Evolutionary conservation across 108 stramenopile species (phyloP).

Genomic region (Stephanodiscus triporus): DNA sequence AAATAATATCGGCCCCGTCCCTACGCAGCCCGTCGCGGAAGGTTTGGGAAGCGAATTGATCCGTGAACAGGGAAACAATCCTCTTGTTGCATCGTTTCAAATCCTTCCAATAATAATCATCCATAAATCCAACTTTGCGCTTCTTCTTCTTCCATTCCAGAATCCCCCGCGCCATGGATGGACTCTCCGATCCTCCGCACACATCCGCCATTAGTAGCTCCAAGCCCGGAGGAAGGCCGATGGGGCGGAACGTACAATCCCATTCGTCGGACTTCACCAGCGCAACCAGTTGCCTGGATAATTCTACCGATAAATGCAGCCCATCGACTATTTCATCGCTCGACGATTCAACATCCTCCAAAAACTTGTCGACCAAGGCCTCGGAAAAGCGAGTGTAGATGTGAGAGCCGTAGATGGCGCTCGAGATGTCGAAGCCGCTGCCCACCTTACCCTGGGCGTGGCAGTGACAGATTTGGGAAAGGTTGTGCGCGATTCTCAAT

Average conservation of each 20-base stretch:
- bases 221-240: constrained; percentile 66
- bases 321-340: constrained; percentile 19
- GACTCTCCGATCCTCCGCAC: constrained; percentile 93
- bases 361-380: constrained; percentile 56
- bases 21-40: constrained; percentile 29
- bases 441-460: constrained; percentile 96
- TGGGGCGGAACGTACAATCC: constrained; percentile 61
- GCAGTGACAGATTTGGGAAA: constrained; percentile 93
- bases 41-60: constrained; percentile 31
- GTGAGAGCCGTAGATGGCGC: constrained; percentile 91
- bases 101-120: constrained; percentile 77
- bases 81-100: constrained; percentile 66
- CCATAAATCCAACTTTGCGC: constrained; percentile 41
- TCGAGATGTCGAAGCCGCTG: constrained; percentile 95
- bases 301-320: constrained; percentile 13
- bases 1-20: constrained; percentile 53
- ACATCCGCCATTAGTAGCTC: constrained; percentile 93
- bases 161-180: constrained; percentile 92
- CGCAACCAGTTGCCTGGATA: constrained; percentile 19
- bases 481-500: constrained; percentile 73
- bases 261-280: constrained; percentile 49
- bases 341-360: constrained; percentile 54
- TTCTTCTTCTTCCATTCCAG: constrained; percentile 76
- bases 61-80: constrained; percentile 55
- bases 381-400: constrained; percentile 86